phyloP scores from a whole-genome alignment of 1,139 yeast species.

The Diutina pseudorugosa region DNA sequence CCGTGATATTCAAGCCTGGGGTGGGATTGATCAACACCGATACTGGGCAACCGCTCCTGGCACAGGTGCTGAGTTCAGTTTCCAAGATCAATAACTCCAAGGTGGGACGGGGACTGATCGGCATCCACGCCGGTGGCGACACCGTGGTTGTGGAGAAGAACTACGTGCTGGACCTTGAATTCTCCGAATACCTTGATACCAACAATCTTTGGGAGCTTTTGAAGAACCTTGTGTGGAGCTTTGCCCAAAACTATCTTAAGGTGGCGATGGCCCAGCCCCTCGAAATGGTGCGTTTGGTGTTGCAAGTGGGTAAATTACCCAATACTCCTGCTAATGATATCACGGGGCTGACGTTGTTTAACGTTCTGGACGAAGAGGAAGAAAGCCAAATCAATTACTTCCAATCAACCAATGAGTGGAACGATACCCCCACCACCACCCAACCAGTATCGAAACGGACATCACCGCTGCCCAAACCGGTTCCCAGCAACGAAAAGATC shows the following conservation, averaged over 20 bases:
- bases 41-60: constrained; percentile 23
- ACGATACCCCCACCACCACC: background rate
- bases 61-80: constrained; percentile 9
- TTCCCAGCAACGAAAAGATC: constrained; percentile 20
- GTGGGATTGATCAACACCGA: constrained; percentile 40
- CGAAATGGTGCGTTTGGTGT: constrained; percentile 65
- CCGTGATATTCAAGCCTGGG: constrained; percentile 49
- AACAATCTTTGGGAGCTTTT: constrained; percentile 43
- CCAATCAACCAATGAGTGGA: constrained; percentile 13
- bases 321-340: constrained; percentile 9
- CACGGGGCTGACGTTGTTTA: background rate
- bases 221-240: constrained; percentile 43
- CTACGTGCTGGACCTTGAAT: constrained; percentile 51
- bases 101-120: constrained; percentile 1
- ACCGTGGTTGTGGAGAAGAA: constrained; percentile 20
- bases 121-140: constrained; percentile 9
- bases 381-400: constrained; percentile 41
- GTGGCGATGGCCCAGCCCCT: constrained; percentile 75
- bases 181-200: constrained; percentile 52
- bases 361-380: constrained; percentile 18
- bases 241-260: constrained; percentile 55
- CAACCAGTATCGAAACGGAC: background rate
- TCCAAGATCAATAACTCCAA: background rate
- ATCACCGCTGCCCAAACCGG: background rate
- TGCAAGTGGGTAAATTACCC: constrained; percentile 64